Percentiles rank a stretch among this genome's conserved stretches.
These are phyloP conservation scores for Colletotrichum simmondsii DNA, from an alignment of 2,329 filamentous ascomycete genomes.

Conservation along the genomic window DNA sequence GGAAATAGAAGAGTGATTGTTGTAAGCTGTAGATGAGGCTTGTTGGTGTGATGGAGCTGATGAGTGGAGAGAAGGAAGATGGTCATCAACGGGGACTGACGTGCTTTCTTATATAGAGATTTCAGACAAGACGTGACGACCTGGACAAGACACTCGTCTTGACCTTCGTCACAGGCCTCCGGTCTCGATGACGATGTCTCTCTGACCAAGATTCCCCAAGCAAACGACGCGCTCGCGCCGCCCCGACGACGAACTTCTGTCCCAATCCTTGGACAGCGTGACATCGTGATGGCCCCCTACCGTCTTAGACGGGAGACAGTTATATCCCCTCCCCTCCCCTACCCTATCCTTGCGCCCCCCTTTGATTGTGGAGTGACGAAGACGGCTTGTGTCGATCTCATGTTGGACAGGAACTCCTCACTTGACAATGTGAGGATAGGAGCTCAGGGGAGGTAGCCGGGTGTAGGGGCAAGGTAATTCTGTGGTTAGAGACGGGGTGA, in stretches of 20 bases:
- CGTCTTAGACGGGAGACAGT: slow-evolving; percentile 10
- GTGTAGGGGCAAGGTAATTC: neutral
- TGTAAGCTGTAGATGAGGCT: neutral
- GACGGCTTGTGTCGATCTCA: slow-evolving; percentile 19
- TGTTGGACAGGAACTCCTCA: neutral
- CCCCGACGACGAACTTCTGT: neutral
- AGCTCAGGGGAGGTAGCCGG: neutral
- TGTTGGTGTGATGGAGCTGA: slow-evolving; percentile 17
- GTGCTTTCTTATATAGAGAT: slow-evolving; percentile 28
- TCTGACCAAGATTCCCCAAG: neutral
- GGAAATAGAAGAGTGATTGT: neutral
- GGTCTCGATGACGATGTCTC: slow-evolving; percentile 24
- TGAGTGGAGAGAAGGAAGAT: neutral
- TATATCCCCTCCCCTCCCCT: neutral
- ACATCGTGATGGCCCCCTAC: slow-evolving; percentile 27
- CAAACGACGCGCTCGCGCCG: slow-evolving; percentile 10
- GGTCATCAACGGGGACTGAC: neutral
- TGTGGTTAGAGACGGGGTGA: neutral
- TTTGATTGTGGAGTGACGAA: slow-evolving; percentile 18
- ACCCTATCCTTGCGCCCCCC: neutral
- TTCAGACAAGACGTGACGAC: neutral
- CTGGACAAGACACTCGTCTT: neutral
- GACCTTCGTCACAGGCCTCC: slow-evolving; percentile 24
- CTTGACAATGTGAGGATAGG: neutral
- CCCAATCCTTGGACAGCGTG: slow-evolving; percentile 4